Conservation (phyloP, 2,329 filamentous ascomycete genomes). For the Trichoderma breve region DNA sequence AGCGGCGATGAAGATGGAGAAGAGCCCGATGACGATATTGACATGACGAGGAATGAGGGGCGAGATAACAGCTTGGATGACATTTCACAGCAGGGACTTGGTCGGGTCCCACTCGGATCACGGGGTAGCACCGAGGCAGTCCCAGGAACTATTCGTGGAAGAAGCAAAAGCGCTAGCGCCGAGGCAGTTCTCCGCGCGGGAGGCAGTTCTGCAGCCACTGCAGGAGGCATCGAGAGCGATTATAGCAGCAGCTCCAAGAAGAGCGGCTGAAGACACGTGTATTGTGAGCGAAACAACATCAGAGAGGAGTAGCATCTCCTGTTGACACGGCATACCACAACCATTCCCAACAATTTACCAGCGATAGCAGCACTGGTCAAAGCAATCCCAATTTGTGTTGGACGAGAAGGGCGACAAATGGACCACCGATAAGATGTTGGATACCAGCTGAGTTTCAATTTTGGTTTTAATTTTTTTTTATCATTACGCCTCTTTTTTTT, state of each 20-base stretch:
- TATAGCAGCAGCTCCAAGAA: conserved; percentile 39
- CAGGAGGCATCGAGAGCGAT: conserved; percentile 39
- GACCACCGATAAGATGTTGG: too few species aligned
- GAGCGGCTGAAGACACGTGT: background rate
- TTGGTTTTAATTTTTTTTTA: background rate
- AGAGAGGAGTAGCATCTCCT: background rate
- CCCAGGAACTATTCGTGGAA: conserved; percentile 31
- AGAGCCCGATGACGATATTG: conserved; percentile 37
- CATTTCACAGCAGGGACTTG: conserved; percentile 2
- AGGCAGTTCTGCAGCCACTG: conserved; percentile 42
- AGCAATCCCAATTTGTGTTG: background rate
- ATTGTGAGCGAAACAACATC: background rate
- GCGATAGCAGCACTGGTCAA: background rate
- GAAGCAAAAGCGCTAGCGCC: conserved; percentile 34
- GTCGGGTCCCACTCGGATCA: conserved; percentile 23
- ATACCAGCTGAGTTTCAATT: background rate
- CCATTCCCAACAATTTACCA: background rate
- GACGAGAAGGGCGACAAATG: background rate
- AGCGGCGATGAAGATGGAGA: conserved; percentile 44
- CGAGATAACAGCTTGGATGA: background rate
- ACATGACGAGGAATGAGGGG: conserved; percentile 32
- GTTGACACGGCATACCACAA: background rate
- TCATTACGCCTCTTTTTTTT: background rate
- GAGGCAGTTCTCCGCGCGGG: conserved; percentile 29
- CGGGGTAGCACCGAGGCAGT: conserved; percentile 36